Evolutionary conservation across 139 green algal species (phyloP), one percentile per base, ranked within the genome.

Genomic region (Cymbomonas tetramitiformis): DNA sequence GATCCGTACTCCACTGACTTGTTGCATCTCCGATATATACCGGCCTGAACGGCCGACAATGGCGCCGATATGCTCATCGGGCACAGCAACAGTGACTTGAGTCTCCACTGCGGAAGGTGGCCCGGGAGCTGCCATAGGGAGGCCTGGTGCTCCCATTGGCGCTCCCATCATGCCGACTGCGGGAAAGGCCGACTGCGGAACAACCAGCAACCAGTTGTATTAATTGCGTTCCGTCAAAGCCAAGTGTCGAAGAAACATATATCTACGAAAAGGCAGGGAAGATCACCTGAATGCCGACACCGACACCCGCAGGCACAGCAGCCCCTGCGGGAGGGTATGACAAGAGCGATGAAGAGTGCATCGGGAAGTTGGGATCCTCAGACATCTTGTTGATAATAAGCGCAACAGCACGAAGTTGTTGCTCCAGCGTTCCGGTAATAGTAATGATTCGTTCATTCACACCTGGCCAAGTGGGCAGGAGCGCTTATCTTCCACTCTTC

Each of bases 1-100:
- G 49, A 88, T 79, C 29, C 65, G 58, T 47, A 83, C 77, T 2
- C 69, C 69, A 23, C 76, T 39, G 46, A 82, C 36, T 33, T 59
- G 56, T 68, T 92, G 81, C 24, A 92, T 75, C 65, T 89, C 74
- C 38, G 60, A 74, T 51, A 92, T 75, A 23, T 77, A 75, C 33
- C 64, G 55, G 28, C 81, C 73, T 12, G 76, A 69, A 49, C 75
- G 77, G 33, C 83, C 83, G 10, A 92, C 84, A 3, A 92, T 70
- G 19, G 78, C 71, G 1, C 83, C 83, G 3, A 89, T 67, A n/a
- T 71, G 68, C 43, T 74, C 71, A 44, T 89, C 79, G 0, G 76
- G 78, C 51, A 90, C 75, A 2, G 63, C 68, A 31, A 90, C 43
- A 0, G 69, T 88, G 1, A 81, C 51, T 43, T 65, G 38, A 38